A percentile compares a stretch with the other conserved stretches of the same genome.
Conservation (phyloP, 2,329 filamentous ascomycete species). For the Aspergillus sp. region DNA sequence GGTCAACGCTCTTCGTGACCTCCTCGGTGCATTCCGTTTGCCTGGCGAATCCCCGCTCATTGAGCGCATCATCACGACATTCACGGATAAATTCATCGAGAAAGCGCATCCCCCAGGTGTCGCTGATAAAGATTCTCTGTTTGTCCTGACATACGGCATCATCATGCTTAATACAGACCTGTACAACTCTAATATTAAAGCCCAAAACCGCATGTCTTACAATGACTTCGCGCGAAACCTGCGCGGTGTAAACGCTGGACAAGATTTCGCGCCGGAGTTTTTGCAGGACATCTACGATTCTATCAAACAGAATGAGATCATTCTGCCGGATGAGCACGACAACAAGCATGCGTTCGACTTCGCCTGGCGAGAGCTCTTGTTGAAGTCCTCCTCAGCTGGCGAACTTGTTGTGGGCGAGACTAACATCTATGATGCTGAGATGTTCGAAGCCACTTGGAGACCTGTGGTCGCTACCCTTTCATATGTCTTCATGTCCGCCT, state of each 20-base stretch:
- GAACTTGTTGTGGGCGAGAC: slow-evolving; percentile 78
- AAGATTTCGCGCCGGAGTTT: slow-evolving; percentile 82
- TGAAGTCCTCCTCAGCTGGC: slow-evolving; percentile 77
- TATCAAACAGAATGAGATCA: slow-evolving; percentile 92
- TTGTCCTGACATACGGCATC: slow-evolving; percentile 89
- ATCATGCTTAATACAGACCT: slow-evolving; percentile 98
- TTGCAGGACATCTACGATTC: slow-evolving; percentile 84
- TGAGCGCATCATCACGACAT: slow-evolving; percentile 84
- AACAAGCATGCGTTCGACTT: slow-evolving; percentile 96
- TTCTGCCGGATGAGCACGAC: slow-evolving; percentile 94
- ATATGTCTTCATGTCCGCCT: slow-evolving; percentile 98
- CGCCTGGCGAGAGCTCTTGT: slow-evolving; percentile 90
- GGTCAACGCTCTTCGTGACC: slow-evolving; percentile 80
- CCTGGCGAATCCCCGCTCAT: slow-evolving; percentile 93
- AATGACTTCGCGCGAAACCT: slow-evolving; percentile 84
- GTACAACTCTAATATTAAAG: slow-evolving; percentile 83
- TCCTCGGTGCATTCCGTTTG: slow-evolving; percentile 90
- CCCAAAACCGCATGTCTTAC: slow-evolving; percentile 77
- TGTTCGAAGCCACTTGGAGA: slow-evolving; percentile 95
- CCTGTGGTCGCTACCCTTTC: slow-evolving; percentile 92
- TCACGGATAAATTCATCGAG: slow-evolving; percentile 79
- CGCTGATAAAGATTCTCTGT: slow-evolving; percentile 82
- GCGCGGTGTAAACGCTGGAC: slow-evolving; percentile 81
- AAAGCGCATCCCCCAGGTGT: slow-evolving; percentile 70
- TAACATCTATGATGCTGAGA: slow-evolving; percentile 94